These are phyloP conservation scores for Backusella circina DNA, from an alignment of 192 early-diverging fungal genomes.

Conservation along the genomic window DNA sequence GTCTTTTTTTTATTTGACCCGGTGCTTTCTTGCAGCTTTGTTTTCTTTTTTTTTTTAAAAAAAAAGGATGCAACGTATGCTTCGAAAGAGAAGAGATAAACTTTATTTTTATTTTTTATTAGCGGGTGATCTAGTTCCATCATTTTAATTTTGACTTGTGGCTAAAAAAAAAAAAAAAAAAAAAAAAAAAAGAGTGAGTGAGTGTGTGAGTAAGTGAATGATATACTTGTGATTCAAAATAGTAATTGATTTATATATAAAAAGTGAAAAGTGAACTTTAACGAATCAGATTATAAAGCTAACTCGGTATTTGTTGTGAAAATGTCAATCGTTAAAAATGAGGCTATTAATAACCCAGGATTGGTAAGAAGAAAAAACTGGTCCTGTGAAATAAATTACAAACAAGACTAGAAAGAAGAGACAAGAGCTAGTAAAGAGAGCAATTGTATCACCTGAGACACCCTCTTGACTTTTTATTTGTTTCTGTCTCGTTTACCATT, in stretches of 20 bases:
- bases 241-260: not conserved
- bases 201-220: not conserved
- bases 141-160: not conserved
- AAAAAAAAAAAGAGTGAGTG: not conserved
- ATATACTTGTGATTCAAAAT: not conserved
- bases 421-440: not conserved
- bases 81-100: not conserved
- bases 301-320: not conserved
- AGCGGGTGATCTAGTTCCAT: not conserved
- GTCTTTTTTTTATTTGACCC: not conserved
- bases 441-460: conserved; percentile 2
- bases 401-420: not conserved
- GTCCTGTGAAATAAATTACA: not conserved
- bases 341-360: conserved; percentile 1
- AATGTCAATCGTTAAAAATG: not conserved
- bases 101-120: not conserved
- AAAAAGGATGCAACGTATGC: not conserved
- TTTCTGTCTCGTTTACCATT: not conserved
- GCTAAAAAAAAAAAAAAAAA: not conserved
- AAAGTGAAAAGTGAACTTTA: not conserved
- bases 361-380: conserved; percentile 1
- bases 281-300: not conserved
- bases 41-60: not conserved
- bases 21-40: not conserved
- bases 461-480: conserved; percentile 2